A percentile compares a stretch with the other conserved stretches of the same genome.
Evolutionary conservation across 2,329 filamentous ascomycete genomes (phyloP).

Genomic region (Macrophomina tecta): DNA sequence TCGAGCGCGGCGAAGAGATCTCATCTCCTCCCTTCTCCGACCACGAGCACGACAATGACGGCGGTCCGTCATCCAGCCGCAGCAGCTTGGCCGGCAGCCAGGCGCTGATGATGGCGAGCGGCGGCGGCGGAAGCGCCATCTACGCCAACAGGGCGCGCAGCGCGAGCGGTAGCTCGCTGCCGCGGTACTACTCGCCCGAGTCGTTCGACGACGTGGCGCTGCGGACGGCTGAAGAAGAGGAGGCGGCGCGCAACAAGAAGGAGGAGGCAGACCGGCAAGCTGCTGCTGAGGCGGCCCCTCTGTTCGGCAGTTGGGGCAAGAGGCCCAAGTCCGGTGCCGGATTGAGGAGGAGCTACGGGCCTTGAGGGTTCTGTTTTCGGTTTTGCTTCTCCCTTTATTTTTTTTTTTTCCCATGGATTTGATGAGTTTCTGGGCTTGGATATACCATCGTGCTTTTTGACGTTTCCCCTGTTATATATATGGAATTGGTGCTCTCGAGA

Average conservation of each 20-base stretch:
- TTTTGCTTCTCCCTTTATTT: background rate
- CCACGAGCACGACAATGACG: background rate
- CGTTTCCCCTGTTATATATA: too few species aligned
- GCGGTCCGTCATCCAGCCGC: background rate
- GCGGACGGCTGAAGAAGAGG: slow-evolving; percentile 8
- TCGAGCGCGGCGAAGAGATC: background rate
- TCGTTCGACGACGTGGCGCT: slow-evolving; percentile 19
- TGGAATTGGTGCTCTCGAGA: too few species aligned
- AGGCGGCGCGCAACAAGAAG: background rate
- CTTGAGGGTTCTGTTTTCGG: background rate
- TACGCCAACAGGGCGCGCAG: background rate
- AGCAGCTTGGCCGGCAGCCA: background rate
- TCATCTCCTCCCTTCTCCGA: background rate
- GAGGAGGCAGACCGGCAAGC: background rate
- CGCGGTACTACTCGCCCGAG: slow-evolving; percentile 15
- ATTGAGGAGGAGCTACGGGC: slow-evolving; percentile 16
- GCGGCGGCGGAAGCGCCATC: background rate
- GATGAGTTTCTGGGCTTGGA: background rate
- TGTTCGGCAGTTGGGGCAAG: slow-evolving; percentile 7
- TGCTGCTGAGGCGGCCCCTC: background rate
- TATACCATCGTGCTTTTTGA: background rate
- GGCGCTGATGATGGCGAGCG: background rate
- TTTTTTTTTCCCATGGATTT: too few species aligned
- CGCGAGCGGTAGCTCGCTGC: slow-evolving; percentile 13
- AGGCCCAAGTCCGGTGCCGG: background rate